Evolutionary conservation across 352 stramenopile species (phyloP).

Genomic region (Phytopythium delawarense): DNA sequence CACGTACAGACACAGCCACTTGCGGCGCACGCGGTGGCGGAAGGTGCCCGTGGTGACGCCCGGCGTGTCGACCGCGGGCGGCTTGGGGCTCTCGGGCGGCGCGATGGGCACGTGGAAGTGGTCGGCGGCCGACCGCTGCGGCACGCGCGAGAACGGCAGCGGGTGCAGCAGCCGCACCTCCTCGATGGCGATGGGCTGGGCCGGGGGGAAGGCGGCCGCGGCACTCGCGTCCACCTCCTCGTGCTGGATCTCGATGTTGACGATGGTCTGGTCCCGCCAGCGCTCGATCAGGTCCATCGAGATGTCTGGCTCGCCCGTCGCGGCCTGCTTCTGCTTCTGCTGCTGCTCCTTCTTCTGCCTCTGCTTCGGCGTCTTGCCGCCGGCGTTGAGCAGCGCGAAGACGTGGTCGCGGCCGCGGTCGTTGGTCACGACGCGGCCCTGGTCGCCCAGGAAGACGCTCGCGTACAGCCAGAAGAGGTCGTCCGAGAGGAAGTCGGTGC

Average conservation of each 20-base stretch:
- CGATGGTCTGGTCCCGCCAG: slow-evolving; percentile 63
- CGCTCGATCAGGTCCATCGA: slow-evolving; percentile 70
- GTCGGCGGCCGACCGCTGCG: slow-evolving; percentile 38
- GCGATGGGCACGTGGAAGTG: slow-evolving; percentile 62
- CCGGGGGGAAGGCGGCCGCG: neutral
- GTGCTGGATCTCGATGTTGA: slow-evolving; percentile 76
- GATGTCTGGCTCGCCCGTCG: slow-evolving; percentile 20
- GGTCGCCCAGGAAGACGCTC: slow-evolving; percentile 63
- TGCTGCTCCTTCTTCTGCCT: slow-evolving; percentile 6
- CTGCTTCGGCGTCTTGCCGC: slow-evolving; percentile 7
- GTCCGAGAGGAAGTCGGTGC: slow-evolving; percentile 81
- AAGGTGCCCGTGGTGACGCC: slow-evolving; percentile 12
- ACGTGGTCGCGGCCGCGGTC: slow-evolving; percentile 98
- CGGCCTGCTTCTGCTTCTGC: slow-evolving; percentile 2
- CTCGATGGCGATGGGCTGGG: slow-evolving; percentile 41
- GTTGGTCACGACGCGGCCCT: slow-evolving; percentile 92
- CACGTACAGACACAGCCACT: slow-evolving; percentile 40
- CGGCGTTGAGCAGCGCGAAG: slow-evolving; percentile 50
- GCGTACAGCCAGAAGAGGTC: slow-evolving; percentile 99
- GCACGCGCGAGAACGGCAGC: slow-evolving; percentile 64
- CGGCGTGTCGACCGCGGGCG: slow-evolving; percentile 5
- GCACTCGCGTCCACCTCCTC: slow-evolving; percentile 24
- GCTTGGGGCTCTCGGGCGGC: slow-evolving; percentile 18
- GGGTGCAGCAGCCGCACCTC: slow-evolving; percentile 51
- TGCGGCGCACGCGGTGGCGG: slow-evolving; percentile 21